A percentile compares a stretch with the other conserved stretches of the same genome.
These are phyloP conservation scores for Triticum aestivum DNA, from an alignment of 176 grass and related monocot species.

Conservation along the genomic window DNA sequence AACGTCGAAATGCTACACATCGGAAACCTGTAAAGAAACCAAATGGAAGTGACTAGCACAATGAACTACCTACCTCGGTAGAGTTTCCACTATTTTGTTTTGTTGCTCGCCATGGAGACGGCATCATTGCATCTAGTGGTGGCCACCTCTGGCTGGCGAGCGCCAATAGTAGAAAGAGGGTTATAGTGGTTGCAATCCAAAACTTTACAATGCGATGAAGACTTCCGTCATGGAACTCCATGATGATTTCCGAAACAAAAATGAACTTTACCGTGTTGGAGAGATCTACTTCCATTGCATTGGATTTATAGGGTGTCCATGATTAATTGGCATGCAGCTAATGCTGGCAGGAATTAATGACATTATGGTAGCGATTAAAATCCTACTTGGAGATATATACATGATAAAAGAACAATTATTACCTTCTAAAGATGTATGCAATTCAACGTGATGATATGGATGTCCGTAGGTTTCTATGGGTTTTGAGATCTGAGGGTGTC, in stretches of 20 bases:
- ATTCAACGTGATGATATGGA: not conserved
- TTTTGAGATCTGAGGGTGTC: not conserved
- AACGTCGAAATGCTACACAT: not conserved
- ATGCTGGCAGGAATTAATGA: not conserved
- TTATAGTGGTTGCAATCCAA: not conserved
- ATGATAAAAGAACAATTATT: not conserved
- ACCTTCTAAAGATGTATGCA: not conserved
- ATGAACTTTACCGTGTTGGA: not conserved
- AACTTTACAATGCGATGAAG: not conserved
- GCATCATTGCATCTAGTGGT: no score
- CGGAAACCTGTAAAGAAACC: not conserved
- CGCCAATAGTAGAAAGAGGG: not conserved
- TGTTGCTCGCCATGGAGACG: not conserved
- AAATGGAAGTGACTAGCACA: not conserved
- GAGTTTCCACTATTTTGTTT: not conserved
- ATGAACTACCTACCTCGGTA: not conserved
- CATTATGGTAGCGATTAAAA: not conserved
- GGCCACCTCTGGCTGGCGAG: not conserved
- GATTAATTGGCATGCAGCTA: slow-evolving; percentile 2
- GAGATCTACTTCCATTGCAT: not conserved
- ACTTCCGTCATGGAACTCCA: not conserved
- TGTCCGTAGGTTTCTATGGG: not conserved
- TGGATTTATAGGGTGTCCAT: not conserved
- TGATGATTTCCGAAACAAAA: not conserved
- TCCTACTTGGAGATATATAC: not conserved